These are phyloP conservation scores for Alternaria sp. DNA, from an alignment of 2,329 filamentous ascomycete genomes.

Conservation along the genomic window DNA sequence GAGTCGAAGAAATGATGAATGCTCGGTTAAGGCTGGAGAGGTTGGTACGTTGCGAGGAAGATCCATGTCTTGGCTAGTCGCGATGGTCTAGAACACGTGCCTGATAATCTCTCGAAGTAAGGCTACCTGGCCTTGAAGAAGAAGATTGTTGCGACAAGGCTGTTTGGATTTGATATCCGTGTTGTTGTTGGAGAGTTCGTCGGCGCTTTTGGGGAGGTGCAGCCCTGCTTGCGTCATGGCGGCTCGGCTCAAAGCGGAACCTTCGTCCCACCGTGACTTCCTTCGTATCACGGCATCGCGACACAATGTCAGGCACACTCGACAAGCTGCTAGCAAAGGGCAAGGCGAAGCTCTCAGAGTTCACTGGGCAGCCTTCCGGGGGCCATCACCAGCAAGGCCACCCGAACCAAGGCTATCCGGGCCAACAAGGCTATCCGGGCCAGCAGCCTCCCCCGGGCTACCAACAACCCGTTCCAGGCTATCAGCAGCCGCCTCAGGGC, in stretches of 20 bases:
- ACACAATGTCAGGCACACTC: constrained; percentile 35
- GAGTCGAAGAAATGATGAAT: background rate
- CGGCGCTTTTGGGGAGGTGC: background rate
- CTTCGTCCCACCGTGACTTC: constrained; percentile 1
- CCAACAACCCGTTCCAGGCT: constrained; percentile 11
- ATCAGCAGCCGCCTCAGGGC: constrained; percentile 29
- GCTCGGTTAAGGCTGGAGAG: background rate
- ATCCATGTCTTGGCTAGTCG: background rate
- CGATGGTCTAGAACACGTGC: background rate
- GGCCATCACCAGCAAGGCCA: constrained; percentile 32
- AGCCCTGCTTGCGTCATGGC: constrained; percentile 16
- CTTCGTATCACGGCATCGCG: constrained; percentile 2
- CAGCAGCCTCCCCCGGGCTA: constrained; percentile 15
- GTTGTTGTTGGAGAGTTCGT: background rate
- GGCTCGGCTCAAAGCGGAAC: constrained; percentile 11
- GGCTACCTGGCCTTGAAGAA: background rate
- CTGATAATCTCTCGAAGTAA: rapidly evolving
- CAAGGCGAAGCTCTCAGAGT: constrained; percentile 47
- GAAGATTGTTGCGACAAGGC: background rate
- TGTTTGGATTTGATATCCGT: background rate
- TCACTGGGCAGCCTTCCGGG: constrained; percentile 26
- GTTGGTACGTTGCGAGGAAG: background rate
- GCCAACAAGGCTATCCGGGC: constrained; percentile 19
- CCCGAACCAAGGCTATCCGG: constrained; percentile 24
- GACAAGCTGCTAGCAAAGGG: constrained; percentile 47